Evolutionary conservation across 495 filamentous ascomycete genomes (phyloP).

Genomic region (Mytilinidion resinicola): DNA sequence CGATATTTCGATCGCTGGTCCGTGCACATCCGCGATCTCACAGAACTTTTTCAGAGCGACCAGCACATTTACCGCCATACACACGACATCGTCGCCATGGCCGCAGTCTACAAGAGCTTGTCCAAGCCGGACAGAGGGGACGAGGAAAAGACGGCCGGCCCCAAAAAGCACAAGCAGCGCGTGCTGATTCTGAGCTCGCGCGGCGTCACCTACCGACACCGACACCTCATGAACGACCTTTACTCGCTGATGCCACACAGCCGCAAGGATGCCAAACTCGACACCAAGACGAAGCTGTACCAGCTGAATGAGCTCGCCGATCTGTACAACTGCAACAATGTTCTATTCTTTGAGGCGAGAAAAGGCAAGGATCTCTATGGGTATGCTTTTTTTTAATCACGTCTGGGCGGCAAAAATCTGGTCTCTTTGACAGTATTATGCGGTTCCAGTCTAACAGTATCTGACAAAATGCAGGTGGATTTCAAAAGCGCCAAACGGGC

Average conservation of each 20-base stretch:
- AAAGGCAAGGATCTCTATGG: slow-evolving; percentile 89
- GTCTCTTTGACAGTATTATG: no score
- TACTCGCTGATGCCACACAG: slow-evolving; percentile 83
- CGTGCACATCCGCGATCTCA: no score
- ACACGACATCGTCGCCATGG: slow-evolving; percentile 52
- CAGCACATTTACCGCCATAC: not conserved
- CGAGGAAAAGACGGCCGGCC: slow-evolving; percentile 39
- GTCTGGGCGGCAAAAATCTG: no score
- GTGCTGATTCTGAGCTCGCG: slow-evolving; percentile 66
- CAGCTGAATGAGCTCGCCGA: slow-evolving; percentile 95
- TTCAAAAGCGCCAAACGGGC: slow-evolving; percentile 89
- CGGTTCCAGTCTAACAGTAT: no score
- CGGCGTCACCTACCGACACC: slow-evolving; percentile 72
- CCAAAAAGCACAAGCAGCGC: slow-evolving; percentile 62
- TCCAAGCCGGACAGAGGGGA: slow-evolving; percentile 48
- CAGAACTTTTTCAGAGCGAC: slow-evolving; percentile 6
- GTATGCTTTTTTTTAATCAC: no score
- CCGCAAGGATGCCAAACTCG: slow-evolving; percentile 91
- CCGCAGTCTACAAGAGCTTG: slow-evolving; percentile 87
- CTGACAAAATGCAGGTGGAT: slow-evolving; percentile 55
- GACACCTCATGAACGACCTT: slow-evolving; percentile 88
- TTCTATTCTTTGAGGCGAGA: slow-evolving; percentile 91
- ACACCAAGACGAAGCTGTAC: slow-evolving; percentile 89
- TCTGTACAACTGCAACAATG: slow-evolving; percentile 97
- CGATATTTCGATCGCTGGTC: no score